These are phyloP conservation scores for Cystofilobasidium capitatum DNA, from an alignment of 768 basidiomycete species.

Conservation along the genomic window DNA sequence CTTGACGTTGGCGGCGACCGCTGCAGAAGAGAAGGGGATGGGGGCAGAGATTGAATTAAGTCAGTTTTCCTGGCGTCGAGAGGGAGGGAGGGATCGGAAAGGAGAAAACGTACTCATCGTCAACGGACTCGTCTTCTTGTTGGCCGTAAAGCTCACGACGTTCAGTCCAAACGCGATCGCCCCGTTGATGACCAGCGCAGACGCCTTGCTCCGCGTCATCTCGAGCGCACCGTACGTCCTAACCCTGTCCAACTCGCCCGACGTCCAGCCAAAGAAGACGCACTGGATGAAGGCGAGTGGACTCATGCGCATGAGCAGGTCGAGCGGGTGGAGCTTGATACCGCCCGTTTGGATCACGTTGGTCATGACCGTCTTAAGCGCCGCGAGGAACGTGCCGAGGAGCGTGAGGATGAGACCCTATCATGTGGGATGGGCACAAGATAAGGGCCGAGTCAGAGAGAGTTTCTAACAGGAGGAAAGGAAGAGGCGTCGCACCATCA, in stretches of 20 bases:
- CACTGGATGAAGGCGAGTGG: constrained; percentile 88
- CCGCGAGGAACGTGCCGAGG: constrained; percentile 79
- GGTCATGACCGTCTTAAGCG: constrained; percentile 74
- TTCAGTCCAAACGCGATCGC: constrained; percentile 84
- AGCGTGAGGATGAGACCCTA: constrained; percentile 48
- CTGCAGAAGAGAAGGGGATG: neutral
- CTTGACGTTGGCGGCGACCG: constrained; percentile 66
- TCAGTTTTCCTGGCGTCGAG: too few relatives aligned
- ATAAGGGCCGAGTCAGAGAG: too few relatives aligned
- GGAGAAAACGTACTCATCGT: constrained; percentile 71
- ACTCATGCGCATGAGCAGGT: constrained; percentile 78
- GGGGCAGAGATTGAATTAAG: neutral
- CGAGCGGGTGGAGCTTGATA: constrained; percentile 58
- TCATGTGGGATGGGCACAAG: too few relatives aligned
- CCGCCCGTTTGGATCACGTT: constrained; percentile 51
- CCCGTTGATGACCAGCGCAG: constrained; percentile 65
- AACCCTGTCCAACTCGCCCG: constrained; percentile 68
- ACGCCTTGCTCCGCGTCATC: constrained; percentile 45
- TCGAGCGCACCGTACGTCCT: constrained; percentile 45
- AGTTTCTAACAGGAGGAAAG: too few relatives aligned
- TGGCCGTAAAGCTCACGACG: constrained; percentile 90
- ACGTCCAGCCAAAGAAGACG: constrained; percentile 59
- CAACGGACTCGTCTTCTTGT: constrained; percentile 76
- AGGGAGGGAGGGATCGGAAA: neutral
- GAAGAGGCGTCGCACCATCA: constrained; percentile 28